Conservation (phyloP, 306 rosid genomes). For the Prunus padus region DNA sequence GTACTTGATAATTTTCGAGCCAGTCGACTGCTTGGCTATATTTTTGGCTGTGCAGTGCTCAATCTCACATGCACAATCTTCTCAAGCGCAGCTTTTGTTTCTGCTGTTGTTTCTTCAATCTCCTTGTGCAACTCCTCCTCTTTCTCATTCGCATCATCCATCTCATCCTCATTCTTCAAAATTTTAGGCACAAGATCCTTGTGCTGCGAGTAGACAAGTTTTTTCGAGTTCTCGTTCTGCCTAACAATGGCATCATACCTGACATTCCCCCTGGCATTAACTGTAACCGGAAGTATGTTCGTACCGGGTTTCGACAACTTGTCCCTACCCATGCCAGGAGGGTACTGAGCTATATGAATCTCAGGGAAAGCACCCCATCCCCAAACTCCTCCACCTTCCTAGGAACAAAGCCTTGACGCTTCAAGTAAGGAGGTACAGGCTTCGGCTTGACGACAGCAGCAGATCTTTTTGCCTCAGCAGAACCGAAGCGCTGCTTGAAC, state of each 20-base stretch:
- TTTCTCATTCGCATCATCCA: slow-evolving; percentile 42
- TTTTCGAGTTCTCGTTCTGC: slow-evolving; percentile 78
- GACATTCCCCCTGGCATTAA: slow-evolving; percentile 77
- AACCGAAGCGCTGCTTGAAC: slow-evolving; percentile 75
- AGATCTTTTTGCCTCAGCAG: slow-evolving; percentile 54
- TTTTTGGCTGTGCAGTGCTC: slow-evolving; percentile 88
- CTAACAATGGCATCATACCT: slow-evolving; percentile 84
- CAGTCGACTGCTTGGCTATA: slow-evolving; percentile 68
- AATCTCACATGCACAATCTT: slow-evolving; percentile 79
- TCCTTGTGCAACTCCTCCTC: slow-evolving; percentile 51
- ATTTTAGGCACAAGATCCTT: slow-evolving; percentile 69
- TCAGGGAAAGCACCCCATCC: slow-evolving; percentile 94
- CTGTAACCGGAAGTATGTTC: slow-evolving; percentile 72
- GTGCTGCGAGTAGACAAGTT: slow-evolving; percentile 77
- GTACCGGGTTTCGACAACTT: slow-evolving; percentile 55
- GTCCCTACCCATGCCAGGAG: slow-evolving; percentile 80
- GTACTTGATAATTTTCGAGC: slow-evolving; percentile 76
- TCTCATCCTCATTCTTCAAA: slow-evolving; percentile 52
- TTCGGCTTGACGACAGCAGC: slow-evolving; percentile 43
- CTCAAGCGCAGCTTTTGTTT: slow-evolving; percentile 82
- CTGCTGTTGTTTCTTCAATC: slow-evolving; percentile 75
- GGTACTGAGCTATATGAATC: slow-evolving; percentile 89
- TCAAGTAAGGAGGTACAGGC: slow-evolving; percentile 66
- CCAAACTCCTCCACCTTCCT: slow-evolving; percentile 80
- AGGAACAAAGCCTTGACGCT: slow-evolving; percentile 81